Base-by-base conservation (phyloP, 140 eudicot genomes). In the Cichorium intybus region DNA sequence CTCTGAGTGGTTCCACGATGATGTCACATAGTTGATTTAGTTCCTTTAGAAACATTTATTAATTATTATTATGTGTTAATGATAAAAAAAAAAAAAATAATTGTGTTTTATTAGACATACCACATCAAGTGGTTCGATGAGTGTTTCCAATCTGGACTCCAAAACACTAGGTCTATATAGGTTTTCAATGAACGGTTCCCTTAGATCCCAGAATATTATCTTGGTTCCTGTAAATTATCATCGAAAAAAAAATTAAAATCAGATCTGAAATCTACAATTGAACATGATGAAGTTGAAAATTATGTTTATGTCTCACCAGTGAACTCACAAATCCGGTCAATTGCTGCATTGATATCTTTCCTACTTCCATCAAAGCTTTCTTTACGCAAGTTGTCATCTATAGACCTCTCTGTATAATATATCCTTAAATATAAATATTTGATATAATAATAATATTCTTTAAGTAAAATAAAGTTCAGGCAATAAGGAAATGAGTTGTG, bases 301-400 rank as follows among this genome's bases (percentile, higher is more conserved):
- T 56, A 33, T 22, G n/a, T n/a, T n/a, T n/a, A n/a, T n/a, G 64
- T 21, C 84, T 78, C 66, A 88, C 99, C 99, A 6, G 97, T 86
- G 79, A 89, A 94, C 76, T 89, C 97, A 72, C 99, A 94, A 52
- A 89, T 84, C 68, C 76, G 84, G 66, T 89, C 97, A 72, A 94
- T 89, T 67, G 99, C 97, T 37, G 95, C 95, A 79, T 94, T 94
- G 2, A 94, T 73, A 79, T 89, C 99, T 82, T 89, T 94, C 70
- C 99, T 82, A 58, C 97, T 84, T 67, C 99, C 97, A 66, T 89
- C 99, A 73, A 94, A 89, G 70, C 84, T 70, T 64, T 86, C 96
- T 80, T 75, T 82, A 70, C 18, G 80, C 35, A 45, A 61, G 62
- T 74, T 77, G 43, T 77, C 84, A 43, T 81, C 95, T 23, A 63